These are phyloP conservation scores for Sideroxylon spinosum DNA, from an alignment of 179 eudicot genomes.

Conservation along the genomic window DNA sequence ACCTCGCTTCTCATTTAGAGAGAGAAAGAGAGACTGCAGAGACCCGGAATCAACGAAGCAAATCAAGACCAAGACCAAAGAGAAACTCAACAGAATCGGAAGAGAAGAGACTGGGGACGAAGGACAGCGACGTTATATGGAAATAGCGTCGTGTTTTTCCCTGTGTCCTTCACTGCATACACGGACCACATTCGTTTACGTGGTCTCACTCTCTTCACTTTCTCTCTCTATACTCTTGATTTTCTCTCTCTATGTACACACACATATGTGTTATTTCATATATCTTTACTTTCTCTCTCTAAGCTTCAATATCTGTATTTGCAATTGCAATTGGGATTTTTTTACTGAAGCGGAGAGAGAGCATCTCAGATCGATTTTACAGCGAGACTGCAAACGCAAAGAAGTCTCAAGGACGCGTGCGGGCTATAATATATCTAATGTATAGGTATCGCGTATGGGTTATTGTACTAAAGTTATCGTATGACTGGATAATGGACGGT, in stretches of 20 bases:
- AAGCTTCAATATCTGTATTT: background rate
- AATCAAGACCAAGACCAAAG: background rate
- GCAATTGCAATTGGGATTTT: background rate
- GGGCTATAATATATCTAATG: background rate
- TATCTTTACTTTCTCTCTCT: background rate
- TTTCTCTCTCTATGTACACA: background rate
- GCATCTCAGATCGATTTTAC: background rate
- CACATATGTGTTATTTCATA: no score
- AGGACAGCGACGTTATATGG: background rate
- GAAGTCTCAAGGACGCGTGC: background rate
- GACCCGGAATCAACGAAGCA: background rate
- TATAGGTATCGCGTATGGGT: background rate
- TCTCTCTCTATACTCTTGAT: slow-evolving; percentile 1
- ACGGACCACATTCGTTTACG: slow-evolving; percentile 61
- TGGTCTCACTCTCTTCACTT: slow-evolving; percentile 30
- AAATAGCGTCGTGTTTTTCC: slow-evolving; percentile 32
- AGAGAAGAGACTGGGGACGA: background rate
- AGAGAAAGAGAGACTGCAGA: background rate
- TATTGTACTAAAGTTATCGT: background rate
- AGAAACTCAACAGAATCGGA: background rate
- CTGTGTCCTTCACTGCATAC: slow-evolving; percentile 45
- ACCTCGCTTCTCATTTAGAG: slow-evolving; percentile 22
- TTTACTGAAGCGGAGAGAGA: background rate
- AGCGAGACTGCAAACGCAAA: background rate
- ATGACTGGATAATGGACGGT: background rate